These are phyloP conservation scores for Fusarium heterosporum DNA, from an alignment of 2,329 filamentous ascomycete species.

Conservation along the genomic window DNA sequence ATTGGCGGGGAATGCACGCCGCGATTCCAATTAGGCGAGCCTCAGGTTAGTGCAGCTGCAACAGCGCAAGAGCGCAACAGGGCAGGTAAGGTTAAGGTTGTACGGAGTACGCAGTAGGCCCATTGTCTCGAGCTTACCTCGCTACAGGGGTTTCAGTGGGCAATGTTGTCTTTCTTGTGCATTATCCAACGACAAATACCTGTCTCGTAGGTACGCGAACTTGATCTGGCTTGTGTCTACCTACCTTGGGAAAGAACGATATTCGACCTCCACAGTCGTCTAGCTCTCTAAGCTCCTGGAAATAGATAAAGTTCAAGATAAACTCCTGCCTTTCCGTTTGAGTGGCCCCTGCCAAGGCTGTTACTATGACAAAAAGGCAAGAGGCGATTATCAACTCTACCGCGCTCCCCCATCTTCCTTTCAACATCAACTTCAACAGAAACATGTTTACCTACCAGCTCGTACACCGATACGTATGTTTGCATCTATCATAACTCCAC, in stretches of 20 bases:
- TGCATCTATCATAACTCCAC: conserved; percentile 10
- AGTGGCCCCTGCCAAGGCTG: not conserved
- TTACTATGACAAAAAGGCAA: not conserved
- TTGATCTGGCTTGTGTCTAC: not conserved
- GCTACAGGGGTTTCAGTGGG: conserved; percentile 30
- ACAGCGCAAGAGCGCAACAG: too few species aligned
- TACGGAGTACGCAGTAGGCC: too few species aligned
- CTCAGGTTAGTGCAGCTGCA: conserved; percentile 35
- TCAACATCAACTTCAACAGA: not conserved
- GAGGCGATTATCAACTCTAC: not conserved
- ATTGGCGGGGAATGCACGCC: conserved; percentile 32
- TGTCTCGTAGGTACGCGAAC: not conserved
- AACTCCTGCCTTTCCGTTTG: conserved; percentile 17
- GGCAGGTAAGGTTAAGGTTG: conserved; percentile 35
- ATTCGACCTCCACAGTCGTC: not conserved
- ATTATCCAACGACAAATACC: not conserved
- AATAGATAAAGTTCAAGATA: conserved; percentile 32
- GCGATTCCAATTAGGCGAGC: conserved; percentile 38
- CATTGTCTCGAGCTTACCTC: not conserved
- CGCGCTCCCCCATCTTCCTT: not conserved
- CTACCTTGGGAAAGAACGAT: not conserved
- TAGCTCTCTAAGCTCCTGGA: not conserved
- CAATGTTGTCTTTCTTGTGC: conserved; percentile 3
- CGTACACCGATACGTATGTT: not conserved
- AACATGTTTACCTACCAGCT: not conserved